Base-by-base conservation (phyloP, 352 stramenopile genomes). In the Saprolegnia diclina region DNA sequence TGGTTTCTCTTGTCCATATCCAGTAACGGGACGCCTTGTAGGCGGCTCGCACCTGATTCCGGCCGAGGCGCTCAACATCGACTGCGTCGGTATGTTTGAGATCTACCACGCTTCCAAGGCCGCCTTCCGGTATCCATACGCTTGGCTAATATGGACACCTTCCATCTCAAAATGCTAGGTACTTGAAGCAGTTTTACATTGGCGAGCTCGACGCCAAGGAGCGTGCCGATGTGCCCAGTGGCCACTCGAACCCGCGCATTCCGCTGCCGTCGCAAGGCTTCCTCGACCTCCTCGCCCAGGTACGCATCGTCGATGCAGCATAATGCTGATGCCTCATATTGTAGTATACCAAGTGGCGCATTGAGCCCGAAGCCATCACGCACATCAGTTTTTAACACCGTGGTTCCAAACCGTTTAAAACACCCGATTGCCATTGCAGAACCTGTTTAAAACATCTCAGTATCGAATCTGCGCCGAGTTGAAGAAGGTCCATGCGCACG, bases 141-240 rank as follows among this genome's bases (percentile, higher is more conserved):
- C 44, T 7, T 18, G 13, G 16, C n/a, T 19, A 24, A 22, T 16
- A 40, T 62, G 37, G 38, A 14, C 38, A 45, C 7, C 38, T 7
- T 45, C 7, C 38, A 45, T 45, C 38, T 57, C 32, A 57, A 29
- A 35, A 35, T 35, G 29, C 29, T 61, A 69, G 63, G 38, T 97
- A 95, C 72, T 76, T 97, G 42, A 92, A 94, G 72, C 87, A 95
- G 72, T 95, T 97, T 59, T 97, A 96, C 79, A 92, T 97, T 42
- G 89, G 89, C 22, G 88, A 95, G 57, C 77, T 97, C 37, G 78
- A 77, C 21, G 76, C 80, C 1, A 79, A 83, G 7, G 87, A 96
- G 59, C 65, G 83, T 22, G 55, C 37, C 18, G 52, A 76, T 19
- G 80, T 94, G 38, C 85, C 86, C 0, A 79, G 74, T 44, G 76